Evolutionary conservation across 371 early-diverging fungal species (phyloP).

Genomic region (Blyttiomyces sp.): DNA sequence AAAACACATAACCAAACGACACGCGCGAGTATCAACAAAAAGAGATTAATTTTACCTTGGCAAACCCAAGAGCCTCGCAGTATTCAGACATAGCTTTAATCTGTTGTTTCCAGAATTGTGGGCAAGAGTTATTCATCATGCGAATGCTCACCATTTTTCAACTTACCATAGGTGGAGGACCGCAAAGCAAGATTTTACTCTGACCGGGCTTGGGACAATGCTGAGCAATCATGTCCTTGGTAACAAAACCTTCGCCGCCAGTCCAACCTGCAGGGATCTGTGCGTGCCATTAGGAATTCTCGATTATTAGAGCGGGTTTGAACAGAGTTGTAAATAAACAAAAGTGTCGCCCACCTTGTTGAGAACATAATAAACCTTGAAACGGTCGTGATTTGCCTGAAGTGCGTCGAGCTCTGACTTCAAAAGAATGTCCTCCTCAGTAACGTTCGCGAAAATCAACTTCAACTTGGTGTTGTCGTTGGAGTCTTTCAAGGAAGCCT

Average conservation of each 20-base stretch:
- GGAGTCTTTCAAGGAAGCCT: constrained; percentile 77
- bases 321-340: not conserved
- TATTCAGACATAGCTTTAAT: constrained; percentile 74
- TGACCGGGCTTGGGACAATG: constrained; percentile 61
- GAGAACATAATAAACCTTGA: constrained; percentile 80
- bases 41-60: constrained; percentile 15
- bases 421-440: constrained; percentile 84
- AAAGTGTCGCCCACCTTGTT: constrained; percentile 62
- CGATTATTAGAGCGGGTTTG: not conserved
- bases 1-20: too few species aligned
- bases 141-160: not conserved
- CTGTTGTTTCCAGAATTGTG: not conserved
- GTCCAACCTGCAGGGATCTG: constrained; percentile 77
- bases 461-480: constrained; percentile 77
- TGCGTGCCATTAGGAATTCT: not conserved
- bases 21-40: too few species aligned
- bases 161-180: constrained; percentile 87
- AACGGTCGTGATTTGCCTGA: constrained; percentile 64
- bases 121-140: not conserved
- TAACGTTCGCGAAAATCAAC: constrained; percentile 90
- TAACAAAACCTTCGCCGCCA: constrained; percentile 85
- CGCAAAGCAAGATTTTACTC: constrained; percentile 86
- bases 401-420: constrained; percentile 78
- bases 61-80: constrained; percentile 37
- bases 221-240: constrained; percentile 76